These are phyloP conservation scores for Chrysochromulina tobinii DNA, from an alignment of 78 protist species.

Conservation along the genomic window DNA sequence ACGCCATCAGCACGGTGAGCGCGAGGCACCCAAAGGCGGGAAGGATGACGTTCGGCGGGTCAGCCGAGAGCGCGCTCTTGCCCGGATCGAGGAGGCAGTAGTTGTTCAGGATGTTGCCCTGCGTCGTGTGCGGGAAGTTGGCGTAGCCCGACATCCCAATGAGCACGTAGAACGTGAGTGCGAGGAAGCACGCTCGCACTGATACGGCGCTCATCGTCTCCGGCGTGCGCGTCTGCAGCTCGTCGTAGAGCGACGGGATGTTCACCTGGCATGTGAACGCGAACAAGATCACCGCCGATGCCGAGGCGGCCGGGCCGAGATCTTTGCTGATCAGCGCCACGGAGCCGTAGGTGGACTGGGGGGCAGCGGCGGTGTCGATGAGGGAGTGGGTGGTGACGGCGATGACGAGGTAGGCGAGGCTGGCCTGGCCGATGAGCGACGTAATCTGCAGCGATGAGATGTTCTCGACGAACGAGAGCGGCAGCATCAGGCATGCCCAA, in stretches of 20 bases:
- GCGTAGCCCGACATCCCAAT: not conserved
- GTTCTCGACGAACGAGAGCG: too few relatives aligned
- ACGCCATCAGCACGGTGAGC: not conserved
- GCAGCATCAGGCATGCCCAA: not conserved
- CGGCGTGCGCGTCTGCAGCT: not conserved
- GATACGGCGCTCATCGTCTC: not conserved
- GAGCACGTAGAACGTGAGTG: not conserved
- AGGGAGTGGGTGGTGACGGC: too few relatives aligned
- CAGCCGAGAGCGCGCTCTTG: too few relatives aligned
- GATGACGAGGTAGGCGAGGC: too few relatives aligned
- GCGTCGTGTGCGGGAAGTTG: not conserved
- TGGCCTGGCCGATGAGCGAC: too few relatives aligned
- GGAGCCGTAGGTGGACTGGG: too few relatives aligned
- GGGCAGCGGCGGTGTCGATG: not conserved
- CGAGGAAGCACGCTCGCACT: not conserved
- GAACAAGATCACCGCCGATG: not conserved
- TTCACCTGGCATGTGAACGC: slow-evolving; percentile 28
- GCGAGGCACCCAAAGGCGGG: not conserved
- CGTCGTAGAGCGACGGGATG: not conserved
- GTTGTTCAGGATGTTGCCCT: not conserved
- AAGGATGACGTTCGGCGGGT: not conserved
- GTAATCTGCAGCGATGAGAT: too few relatives aligned
- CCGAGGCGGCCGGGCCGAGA: not conserved
- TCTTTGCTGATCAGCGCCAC: not conserved
- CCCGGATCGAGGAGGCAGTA: not conserved